phyloP scores from a whole-genome alignment of 2,329 filamentous ascomycete genomes.

The Stenocarpella maydis region DNA sequence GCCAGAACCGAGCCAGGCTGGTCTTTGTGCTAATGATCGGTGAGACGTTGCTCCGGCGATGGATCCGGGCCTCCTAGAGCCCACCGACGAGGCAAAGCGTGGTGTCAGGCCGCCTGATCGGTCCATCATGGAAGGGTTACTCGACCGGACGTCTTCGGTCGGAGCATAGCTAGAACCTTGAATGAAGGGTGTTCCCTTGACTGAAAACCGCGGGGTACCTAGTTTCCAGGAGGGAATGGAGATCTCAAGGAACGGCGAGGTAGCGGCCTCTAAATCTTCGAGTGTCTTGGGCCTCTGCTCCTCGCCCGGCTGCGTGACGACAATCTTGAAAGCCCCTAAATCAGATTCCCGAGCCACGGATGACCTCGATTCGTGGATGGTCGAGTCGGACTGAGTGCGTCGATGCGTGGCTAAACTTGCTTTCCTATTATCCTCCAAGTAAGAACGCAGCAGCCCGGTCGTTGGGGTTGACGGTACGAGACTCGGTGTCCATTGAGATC shows the following conservation, averaged over 20 bases:
- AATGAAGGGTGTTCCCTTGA: slow-evolving; percentile 77
- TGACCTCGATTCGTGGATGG: slow-evolving; percentile 67
- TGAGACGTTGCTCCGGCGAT: slow-evolving; percentile 49
- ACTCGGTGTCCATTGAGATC: slow-evolving; percentile 55
- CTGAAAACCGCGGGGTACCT: slow-evolving; percentile 82
- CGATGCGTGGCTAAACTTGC: slow-evolving; percentile 55
- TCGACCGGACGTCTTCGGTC: slow-evolving; percentile 75
- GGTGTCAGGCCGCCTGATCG: slow-evolving; percentile 48
- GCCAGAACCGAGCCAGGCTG: slow-evolving; percentile 47
- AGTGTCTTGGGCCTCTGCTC: slow-evolving; percentile 68
- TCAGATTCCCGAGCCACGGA: slow-evolving; percentile 61
- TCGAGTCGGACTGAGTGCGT: slow-evolving; percentile 80
- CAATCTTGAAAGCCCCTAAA: slow-evolving; percentile 77
- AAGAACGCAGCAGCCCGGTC: slow-evolving; percentile 44
- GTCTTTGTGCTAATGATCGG: slow-evolving; percentile 41
- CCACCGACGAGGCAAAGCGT: slow-evolving; percentile 40
- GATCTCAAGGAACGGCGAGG: slow-evolving; percentile 70
- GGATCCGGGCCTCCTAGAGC: slow-evolving; percentile 48
- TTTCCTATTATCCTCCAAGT: slow-evolving; percentile 44
- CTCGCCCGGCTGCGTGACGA: slow-evolving; percentile 76
- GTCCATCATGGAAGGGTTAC: slow-evolving; percentile 60
- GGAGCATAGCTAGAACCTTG: slow-evolving; percentile 83
- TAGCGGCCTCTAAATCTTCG: slow-evolving; percentile 59
- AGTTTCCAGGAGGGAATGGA: slow-evolving; percentile 86
- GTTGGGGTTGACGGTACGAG: slow-evolving; percentile 49